Percentiles rank a stretch among this genome's conserved stretches.
Evolutionary conservation across 164 flowering plant species (phyloP).

Genomic region (Liriodendron chinense): DNA sequence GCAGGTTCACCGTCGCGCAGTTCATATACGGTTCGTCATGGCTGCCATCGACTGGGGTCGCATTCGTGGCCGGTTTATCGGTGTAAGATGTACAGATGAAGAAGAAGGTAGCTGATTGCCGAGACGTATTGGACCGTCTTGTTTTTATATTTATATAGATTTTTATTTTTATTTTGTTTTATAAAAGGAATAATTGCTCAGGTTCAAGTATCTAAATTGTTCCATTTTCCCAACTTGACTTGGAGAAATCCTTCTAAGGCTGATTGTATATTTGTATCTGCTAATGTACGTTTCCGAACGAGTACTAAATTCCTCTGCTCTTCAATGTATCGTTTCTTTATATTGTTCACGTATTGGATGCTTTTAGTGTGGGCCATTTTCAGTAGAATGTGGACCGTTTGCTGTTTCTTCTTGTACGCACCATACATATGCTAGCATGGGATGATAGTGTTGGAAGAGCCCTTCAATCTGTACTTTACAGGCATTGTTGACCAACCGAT

Average conservation of each 20-base stretch:
- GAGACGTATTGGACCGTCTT: neutral
- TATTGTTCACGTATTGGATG: neutral
- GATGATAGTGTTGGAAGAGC: too few relatives aligned
- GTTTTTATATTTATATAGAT: neutral
- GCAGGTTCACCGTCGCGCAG: constrained; percentile 69
- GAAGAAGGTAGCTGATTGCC: neutral
- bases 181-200: neutral
- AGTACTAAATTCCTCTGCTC: neutral
- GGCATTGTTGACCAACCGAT: too few relatives aligned
- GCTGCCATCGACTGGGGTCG: constrained; percentile 92
- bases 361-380: too few relatives aligned
- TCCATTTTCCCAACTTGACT: neutral
- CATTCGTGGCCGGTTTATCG: constrained; percentile 70
- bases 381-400: too few relatives aligned
- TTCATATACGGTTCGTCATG: constrained; percentile 87
- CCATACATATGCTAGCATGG: too few relatives aligned
- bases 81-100: constrained; percentile 29
- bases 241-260: neutral
- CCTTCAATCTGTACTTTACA: too few relatives aligned
- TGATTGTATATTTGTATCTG: neutral
- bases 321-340: neutral
- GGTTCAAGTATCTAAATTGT: neutral
- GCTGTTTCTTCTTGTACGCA: too few relatives aligned
- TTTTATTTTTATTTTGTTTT: too few relatives aligned
- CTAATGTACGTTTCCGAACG: neutral